A percentile compares a stretch with the other conserved stretches of the same genome.
These are phyloP conservation scores for Colletotrichum eremochloae DNA, from an alignment of 2,329 filamentous ascomycete genomes.

Conservation along the genomic window DNA sequence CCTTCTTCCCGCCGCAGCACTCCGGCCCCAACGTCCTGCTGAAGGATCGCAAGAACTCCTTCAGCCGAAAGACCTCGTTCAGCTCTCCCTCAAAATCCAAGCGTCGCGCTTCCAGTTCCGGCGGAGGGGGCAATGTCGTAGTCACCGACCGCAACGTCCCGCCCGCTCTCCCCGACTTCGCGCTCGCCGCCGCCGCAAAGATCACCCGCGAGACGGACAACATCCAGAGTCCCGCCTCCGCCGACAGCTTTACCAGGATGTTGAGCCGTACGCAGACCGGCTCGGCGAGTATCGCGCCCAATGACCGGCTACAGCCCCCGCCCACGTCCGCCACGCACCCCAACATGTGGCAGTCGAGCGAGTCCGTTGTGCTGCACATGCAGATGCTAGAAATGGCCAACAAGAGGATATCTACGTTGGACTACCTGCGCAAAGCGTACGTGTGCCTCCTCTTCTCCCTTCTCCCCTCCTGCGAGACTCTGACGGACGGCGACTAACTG, in stretches of 20 bases:
- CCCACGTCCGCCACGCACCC: constrained; percentile 44
- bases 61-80: constrained; percentile 67
- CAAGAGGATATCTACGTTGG: constrained; percentile 93
- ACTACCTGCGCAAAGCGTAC: constrained; percentile 93
- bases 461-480: background rate
- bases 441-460: constrained; percentile 48
- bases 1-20: constrained; percentile 41
- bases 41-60: constrained; percentile 66
- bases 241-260: constrained; percentile 59
- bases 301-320: constrained; percentile 48
- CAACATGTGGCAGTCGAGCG: constrained; percentile 54
- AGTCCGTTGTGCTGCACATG: constrained; percentile 65
- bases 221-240: constrained; percentile 46
- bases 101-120: constrained; percentile 58
- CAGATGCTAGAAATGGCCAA: constrained; percentile 87
- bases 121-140: constrained; percentile 55
- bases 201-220: constrained; percentile 51
- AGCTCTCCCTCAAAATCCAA: constrained; percentile 53
- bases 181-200: constrained; percentile 63
- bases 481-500: constrained; percentile 29
- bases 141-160: constrained; percentile 62
- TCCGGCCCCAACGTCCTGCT: constrained; percentile 49
- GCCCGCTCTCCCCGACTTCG: constrained; percentile 68
- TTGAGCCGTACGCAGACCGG: constrained; percentile 57
- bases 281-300: constrained; percentile 48